phyloP scores from a whole-genome alignment of 2,329 filamentous ascomycete genomes.

The Ophiostoma montium region DNA sequence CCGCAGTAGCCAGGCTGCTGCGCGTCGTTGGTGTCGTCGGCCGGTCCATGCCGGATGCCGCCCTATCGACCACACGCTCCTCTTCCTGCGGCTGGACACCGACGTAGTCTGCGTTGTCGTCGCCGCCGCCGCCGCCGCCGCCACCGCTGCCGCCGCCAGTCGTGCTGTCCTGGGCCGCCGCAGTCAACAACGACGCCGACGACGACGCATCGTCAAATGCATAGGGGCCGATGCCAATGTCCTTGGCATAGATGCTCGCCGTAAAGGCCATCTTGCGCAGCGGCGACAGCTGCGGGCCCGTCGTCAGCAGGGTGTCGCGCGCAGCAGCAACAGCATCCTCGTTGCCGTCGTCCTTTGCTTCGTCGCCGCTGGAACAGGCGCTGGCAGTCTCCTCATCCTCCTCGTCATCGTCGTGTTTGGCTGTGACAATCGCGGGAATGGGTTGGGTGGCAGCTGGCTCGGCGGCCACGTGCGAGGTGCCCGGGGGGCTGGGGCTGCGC shows the following conservation, averaged over 20 bases:
- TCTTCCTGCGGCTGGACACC: not conserved
- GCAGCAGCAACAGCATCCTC: not conserved
- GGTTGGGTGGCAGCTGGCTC: not conserved
- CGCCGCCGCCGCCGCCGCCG: too few relatives aligned
- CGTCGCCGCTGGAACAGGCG: not conserved
- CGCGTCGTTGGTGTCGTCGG: not conserved
- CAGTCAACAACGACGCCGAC: not conserved
- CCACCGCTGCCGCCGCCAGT: too few relatives aligned
- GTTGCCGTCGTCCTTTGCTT: not conserved
- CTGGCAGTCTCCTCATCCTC: too few relatives aligned
- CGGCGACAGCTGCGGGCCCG: not conserved
- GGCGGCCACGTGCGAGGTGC: too few relatives aligned
- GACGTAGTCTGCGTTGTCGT: not conserved
- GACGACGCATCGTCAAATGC: constrained; percentile 2
- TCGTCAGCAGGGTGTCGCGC: too few relatives aligned
- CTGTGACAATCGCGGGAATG: not conserved
- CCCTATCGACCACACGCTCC: not conserved
- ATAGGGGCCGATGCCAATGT: constrained; percentile 14
- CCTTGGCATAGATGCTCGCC: constrained; percentile 13
- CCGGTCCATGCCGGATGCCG: not conserved
- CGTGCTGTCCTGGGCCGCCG: too few relatives aligned
- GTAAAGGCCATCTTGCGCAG: constrained; percentile 12
- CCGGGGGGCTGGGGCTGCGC: too few relatives aligned
- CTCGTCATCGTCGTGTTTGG: not conserved
- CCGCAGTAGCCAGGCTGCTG: not conserved